phyloP scores from a whole-genome alignment of 1,139 yeast genomes.

The Yamadazyma sp. region DNA sequence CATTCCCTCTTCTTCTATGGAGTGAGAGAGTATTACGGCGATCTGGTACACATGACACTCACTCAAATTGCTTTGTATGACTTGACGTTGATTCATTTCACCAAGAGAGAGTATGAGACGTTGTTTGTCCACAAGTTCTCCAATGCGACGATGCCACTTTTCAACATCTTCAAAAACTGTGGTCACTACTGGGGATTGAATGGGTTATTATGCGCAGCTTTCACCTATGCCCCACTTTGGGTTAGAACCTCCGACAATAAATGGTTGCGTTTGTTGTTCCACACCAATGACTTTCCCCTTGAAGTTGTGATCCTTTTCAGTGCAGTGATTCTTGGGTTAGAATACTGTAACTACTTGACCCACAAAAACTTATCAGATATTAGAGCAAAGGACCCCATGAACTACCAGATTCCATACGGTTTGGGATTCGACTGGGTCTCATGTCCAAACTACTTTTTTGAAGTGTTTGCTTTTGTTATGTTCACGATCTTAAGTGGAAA shows the following conservation, averaged over 20 bases:
- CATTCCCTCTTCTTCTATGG: slow-evolving; percentile 66
- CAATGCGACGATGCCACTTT: slow-evolving; percentile 86
- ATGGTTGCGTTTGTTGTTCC: slow-evolving; percentile 9
- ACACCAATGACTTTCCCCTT: slow-evolving; percentile 10
- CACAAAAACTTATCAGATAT: slow-evolving; percentile 63
- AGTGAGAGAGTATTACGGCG: slow-evolving; percentile 6
- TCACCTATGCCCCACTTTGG: slow-evolving; percentile 61
- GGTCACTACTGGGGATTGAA: slow-evolving; percentile 89
- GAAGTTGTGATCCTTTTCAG: slow-evolving; percentile 5
- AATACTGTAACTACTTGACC: slow-evolving; percentile 67
- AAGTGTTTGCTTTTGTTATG: slow-evolving; percentile 69
- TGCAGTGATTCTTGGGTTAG: slow-evolving; percentile 40
- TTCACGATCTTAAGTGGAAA: slow-evolving; percentile 73
- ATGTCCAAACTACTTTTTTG: slow-evolving; percentile 90
- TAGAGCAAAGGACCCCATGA: slow-evolving; percentile 44
- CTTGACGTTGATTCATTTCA: slow-evolving; percentile 70
- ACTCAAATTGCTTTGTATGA: slow-evolving; percentile 16
- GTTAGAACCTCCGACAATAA: slow-evolving; percentile 11
- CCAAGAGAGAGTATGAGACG: slow-evolving; percentile 88
- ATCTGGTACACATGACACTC: slow-evolving; percentile 8
- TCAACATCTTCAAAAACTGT: slow-evolving; percentile 84
- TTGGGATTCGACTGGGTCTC: slow-evolving; percentile 49
- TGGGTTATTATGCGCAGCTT: slow-evolving; percentile 69
- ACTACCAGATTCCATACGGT: slow-evolving; percentile 45
- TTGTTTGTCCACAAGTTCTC: slow-evolving; percentile 81